Percentiles rank a stretch among this genome's conserved stretches.
These are phyloP conservation scores for Centaurea solstitialis DNA, from an alignment of 129 eudicot species.

Conservation along the genomic window DNA sequence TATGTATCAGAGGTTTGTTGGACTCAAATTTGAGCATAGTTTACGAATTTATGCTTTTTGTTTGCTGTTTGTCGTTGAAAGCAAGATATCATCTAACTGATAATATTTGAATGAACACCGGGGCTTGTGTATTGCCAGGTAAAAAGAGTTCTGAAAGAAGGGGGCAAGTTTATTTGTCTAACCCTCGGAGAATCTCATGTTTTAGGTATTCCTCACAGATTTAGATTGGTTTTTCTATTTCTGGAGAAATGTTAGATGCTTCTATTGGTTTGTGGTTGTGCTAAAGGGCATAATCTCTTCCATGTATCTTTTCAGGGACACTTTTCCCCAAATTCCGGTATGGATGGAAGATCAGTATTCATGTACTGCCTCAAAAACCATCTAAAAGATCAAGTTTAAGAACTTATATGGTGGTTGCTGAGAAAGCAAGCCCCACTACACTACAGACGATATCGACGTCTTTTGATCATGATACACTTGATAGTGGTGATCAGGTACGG, in stretches of 20 bases:
- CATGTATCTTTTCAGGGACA: slow-evolving; percentile 42
- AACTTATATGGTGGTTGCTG: slow-evolving; percentile 86
- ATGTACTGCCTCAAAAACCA: slow-evolving; percentile 60
- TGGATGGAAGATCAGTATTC: slow-evolving; percentile 82
- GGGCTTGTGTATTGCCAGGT: slow-evolving; percentile 58
- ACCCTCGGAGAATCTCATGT: slow-evolving; percentile 90
- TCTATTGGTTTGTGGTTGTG: slow-evolving; percentile 7
- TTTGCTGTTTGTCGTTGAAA: slow-evolving; percentile 4
- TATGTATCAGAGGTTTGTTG: slow-evolving; percentile 81
- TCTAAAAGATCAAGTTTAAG: slow-evolving; percentile 52
- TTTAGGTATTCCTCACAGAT: slow-evolving; percentile 57
- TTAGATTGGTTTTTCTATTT: neutral
- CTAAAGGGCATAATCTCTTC: neutral
- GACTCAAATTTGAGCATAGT: slow-evolving; percentile 11
- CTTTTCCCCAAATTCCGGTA: slow-evolving; percentile 80
- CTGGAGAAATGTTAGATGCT: slow-evolving; percentile 11
- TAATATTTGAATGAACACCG: slow-evolving; percentile 16
- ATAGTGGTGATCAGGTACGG: slow-evolving; percentile 63
- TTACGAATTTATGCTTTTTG: neutral
- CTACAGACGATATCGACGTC: slow-evolving; percentile 52
- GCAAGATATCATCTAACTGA: neutral
- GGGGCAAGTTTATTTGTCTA: slow-evolving; percentile 88
- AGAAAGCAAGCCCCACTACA: slow-evolving; percentile 54
- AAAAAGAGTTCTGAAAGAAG: slow-evolving; percentile 70
- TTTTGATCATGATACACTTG: slow-evolving; percentile 42